Conservation (phyloP, 1,284 basidiomycete species). For the Sporisorium exsertum region DNA sequence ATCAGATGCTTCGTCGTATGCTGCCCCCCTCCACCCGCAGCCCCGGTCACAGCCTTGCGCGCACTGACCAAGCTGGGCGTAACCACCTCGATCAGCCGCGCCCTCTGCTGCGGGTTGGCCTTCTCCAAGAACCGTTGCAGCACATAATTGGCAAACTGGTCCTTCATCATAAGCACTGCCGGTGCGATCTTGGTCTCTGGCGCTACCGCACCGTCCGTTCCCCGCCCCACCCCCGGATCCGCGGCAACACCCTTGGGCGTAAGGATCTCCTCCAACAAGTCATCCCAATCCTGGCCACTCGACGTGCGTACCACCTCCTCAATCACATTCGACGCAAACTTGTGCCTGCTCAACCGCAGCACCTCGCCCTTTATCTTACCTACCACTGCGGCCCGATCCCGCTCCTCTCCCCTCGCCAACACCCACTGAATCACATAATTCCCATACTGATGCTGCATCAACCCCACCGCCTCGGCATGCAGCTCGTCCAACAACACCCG, state of each 20-base stretch:
- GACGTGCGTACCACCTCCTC: conserved; percentile 87
- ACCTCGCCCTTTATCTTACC: conserved; percentile 82
- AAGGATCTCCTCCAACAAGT: conserved; percentile 85
- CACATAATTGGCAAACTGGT: conserved; percentile 80
- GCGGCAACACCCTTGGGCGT: conserved; percentile 64
- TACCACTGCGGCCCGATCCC: conserved; percentile 80
- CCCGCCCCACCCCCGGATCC: too few species aligned
- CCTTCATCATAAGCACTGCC: conserved; percentile 80
- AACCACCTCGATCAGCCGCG: conserved; percentile 40
- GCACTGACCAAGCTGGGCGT: conserved; percentile 40
- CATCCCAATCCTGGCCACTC: conserved; percentile 75
- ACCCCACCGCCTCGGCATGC: conserved; percentile 74
- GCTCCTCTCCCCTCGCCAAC: conserved; percentile 80
- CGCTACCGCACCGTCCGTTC: too few species aligned
- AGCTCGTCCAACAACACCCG: conserved; percentile 86
- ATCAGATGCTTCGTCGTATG: conserved; percentile 49
- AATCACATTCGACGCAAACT: conserved; percentile 96
- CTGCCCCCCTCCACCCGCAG: not conserved
- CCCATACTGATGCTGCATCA: conserved; percentile 71
- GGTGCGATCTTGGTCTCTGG: conserved; percentile 21
- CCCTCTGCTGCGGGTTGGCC: conserved; percentile 45
- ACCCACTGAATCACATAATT: conserved; percentile 97
- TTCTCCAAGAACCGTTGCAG: conserved; percentile 67
- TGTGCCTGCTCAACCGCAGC: conserved; percentile 77
- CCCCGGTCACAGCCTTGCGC: conserved; percentile 18